These are phyloP conservation scores for Schwanniomyces etchellsii DNA, from an alignment of 1,139 yeast species.

Conservation along the genomic window DNA sequence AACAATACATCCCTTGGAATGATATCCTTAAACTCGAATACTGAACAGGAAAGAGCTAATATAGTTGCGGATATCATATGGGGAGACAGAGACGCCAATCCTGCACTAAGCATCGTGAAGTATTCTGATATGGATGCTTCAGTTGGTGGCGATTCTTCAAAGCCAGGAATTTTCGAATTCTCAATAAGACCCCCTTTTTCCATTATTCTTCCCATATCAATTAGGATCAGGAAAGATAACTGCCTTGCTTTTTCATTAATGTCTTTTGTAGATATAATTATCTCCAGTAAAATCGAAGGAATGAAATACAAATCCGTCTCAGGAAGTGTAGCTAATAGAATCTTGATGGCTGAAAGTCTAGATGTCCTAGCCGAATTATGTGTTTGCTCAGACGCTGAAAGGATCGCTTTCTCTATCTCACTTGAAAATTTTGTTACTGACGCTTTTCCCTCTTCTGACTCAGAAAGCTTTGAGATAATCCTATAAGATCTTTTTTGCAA, in stretches of 20 bases:
- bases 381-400: conserved; percentile 55
- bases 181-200: conserved; percentile 62
- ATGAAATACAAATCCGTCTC: conserved; percentile 62
- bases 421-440: conserved; percentile 47
- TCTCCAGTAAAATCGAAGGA: conserved; percentile 79
- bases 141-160: conserved; percentile 53
- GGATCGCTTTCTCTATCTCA: conserved; percentile 56
- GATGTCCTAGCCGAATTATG: conserved; percentile 77
- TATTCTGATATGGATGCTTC: conserved; percentile 73
- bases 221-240: conserved; percentile 68
- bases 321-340: conserved; percentile 59
- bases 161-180: conserved; percentile 63
- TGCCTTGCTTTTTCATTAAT: conserved; percentile 88
- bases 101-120: conserved; percentile 93
- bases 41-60: conserved; percentile 80
- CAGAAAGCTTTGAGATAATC: conserved; percentile 64
- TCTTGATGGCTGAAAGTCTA: conserved; percentile 62
- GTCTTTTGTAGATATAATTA: conserved; percentile 89
- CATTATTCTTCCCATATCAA: conserved; percentile 80
- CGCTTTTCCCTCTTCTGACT: conserved; percentile 57
- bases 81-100: conserved; percentile 88
- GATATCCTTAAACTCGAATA: conserved; percentile 75
- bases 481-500: conserved; percentile 90
- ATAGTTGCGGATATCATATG: conserved; percentile 96
- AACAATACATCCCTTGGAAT: conserved; percentile 51